Evolutionary conservation across 306 rosid species (phyloP).

Genomic region (Inga laurina): DNA sequence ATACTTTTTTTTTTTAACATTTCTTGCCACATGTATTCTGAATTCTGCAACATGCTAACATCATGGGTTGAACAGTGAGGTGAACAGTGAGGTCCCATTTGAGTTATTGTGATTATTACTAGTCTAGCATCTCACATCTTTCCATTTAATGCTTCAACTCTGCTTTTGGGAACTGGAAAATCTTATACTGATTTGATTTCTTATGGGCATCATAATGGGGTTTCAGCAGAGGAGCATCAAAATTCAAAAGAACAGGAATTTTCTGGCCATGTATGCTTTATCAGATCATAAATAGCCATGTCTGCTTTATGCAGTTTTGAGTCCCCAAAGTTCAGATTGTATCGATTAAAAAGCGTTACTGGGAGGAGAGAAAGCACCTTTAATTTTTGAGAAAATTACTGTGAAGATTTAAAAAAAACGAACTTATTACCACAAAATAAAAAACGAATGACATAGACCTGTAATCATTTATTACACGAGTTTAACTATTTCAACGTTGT

Average conservation of each 20-base stretch:
- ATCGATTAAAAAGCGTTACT: background rate
- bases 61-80: slow-evolving; percentile 20
- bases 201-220: background rate
- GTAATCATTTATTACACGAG: too few species aligned
- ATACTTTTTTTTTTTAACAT: background rate
- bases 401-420: too few species aligned
- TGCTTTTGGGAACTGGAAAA: background rate
- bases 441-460: too few species aligned
- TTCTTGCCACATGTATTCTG: slow-evolving; percentile 7
- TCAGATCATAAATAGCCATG: background rate
- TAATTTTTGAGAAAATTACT: background rate
- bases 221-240: background rate
- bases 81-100: slow-evolving; percentile 26
- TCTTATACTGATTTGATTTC: background rate
- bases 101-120: background rate
- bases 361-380: background rate
- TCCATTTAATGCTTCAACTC: background rate
- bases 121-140: background rate
- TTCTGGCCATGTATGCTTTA: background rate
- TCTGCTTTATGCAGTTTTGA: background rate
- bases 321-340: background rate
- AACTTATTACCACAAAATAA: too few species aligned
- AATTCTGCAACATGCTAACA: slow-evolving; percentile 26
- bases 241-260: background rate
- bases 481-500: too few species aligned